Percentiles rank a stretch among this genome's conserved stretches.
These are phyloP conservation scores for Euclidium syriacum DNA, from an alignment of 345 rosid genomes.

Conservation along the genomic window DNA sequence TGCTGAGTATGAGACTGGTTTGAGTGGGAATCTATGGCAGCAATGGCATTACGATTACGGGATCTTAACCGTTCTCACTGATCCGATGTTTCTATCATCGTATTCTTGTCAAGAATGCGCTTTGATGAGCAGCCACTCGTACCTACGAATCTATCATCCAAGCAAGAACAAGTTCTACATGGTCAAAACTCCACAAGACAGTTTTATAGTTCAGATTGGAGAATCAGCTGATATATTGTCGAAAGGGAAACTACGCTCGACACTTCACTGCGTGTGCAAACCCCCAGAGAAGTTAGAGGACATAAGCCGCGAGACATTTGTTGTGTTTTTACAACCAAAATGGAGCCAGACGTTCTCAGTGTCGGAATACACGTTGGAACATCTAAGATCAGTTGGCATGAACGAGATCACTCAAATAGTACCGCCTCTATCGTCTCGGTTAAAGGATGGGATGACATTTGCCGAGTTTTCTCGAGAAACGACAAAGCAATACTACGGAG, in stretches of 20 bases:
- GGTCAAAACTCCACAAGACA: conserved; percentile 74
- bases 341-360: conserved; percentile 70
- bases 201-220: conserved; percentile 79
- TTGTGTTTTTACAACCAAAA: conserved; percentile 71
- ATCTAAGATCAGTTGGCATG: conserved; percentile 2
- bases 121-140: conserved; percentile 43
- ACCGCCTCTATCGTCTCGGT: conserved; percentile 64
- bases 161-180: conserved; percentile 39
- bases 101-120: conserved; percentile 32
- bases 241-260: conserved; percentile 61
- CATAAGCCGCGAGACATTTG: conserved; percentile 79
- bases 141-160: conserved; percentile 59
- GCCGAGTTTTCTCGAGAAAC: conserved; percentile 82
- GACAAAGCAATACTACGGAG: conserved; percentile 82
- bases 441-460: conserved; percentile 89
- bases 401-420: conserved; percentile 27
- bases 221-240: conserved; percentile 83
- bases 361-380: conserved; percentile 36
- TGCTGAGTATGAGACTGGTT: conserved; percentile 10
- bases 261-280: conserved; percentile 75
- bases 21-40: conserved; percentile 65
- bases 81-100: conserved; percentile 62
- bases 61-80: conserved; percentile 77
- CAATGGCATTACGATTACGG: conserved; percentile 97
- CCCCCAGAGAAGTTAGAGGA: conserved; percentile 44